phyloP scores from a whole-genome alignment of 2,329 filamentous ascomycete genomes.

The Fusarium nematophilum region DNA sequence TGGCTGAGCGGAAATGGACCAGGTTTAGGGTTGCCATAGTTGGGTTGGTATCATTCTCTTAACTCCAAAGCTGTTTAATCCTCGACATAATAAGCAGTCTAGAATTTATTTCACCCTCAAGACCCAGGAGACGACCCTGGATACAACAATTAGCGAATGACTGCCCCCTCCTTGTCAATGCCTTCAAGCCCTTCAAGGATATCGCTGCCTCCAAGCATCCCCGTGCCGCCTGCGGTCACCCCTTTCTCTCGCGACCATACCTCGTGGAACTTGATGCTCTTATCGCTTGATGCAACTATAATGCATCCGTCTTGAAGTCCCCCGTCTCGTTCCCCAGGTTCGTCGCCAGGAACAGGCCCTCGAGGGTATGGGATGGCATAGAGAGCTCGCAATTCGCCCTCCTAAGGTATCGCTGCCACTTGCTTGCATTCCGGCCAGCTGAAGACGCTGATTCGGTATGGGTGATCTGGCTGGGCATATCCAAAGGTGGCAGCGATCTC shows the following conservation, averaged over 20 bases:
- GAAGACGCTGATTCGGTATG: constrained; percentile 90
- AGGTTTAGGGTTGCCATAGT: constrained; percentile 5
- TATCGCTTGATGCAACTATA: constrained; percentile 90
- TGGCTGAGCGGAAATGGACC: neutral
- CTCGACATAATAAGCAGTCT: constrained; percentile 28
- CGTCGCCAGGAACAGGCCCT: constrained; percentile 47
- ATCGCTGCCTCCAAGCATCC: constrained; percentile 82
- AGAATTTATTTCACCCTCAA: constrained; percentile 4
- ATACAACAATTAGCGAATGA: constrained; percentile 69
- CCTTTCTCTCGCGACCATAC: constrained; percentile 80
- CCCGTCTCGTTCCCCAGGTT: constrained; percentile 35
- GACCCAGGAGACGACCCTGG: constrained; percentile 1
- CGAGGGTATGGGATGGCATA: constrained; percentile 88
- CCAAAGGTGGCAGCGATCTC: constrained; percentile 96
- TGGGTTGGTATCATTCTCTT: constrained; percentile 24
- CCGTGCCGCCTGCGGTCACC: constrained; percentile 61
- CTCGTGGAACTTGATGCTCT: constrained; percentile 94
- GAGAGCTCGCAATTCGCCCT: constrained; percentile 80
- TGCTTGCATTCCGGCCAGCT: constrained; percentile 93
- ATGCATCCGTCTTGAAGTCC: constrained; percentile 69
- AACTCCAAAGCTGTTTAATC: constrained; percentile 12
- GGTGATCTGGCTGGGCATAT: constrained; percentile 90
- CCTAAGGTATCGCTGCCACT: constrained; percentile 87
- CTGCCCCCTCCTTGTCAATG: constrained; percentile 77
- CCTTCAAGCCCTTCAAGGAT: constrained; percentile 87